A percentile compares a stretch with the other conserved stretches of the same genome.
phyloP scores from a whole-genome alignment of 208 protist genomes.

The Wallacemonas sp. region DNA sequence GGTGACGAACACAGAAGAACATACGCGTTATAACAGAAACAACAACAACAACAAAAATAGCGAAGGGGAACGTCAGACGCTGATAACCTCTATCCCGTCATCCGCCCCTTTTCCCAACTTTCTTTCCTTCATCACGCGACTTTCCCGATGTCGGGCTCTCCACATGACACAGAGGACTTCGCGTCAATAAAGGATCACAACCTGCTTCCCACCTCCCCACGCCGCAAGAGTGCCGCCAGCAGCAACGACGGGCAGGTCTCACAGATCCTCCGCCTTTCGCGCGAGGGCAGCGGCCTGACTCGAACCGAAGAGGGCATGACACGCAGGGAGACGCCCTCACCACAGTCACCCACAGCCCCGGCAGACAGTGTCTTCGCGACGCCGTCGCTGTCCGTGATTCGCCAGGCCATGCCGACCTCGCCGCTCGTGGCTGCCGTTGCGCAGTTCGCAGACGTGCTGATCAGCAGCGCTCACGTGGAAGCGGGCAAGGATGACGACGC shows the following conservation, averaged over 20 bases:
- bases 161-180: background rate
- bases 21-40: constrained; percentile 1
- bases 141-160: background rate
- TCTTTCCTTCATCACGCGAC: too few species aligned
- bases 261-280: background rate
- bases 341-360: background rate
- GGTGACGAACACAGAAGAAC: background rate
- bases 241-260: background rate
- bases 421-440: too few species aligned
- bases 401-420: background rate
- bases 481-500: background rate
- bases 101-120: too few species aligned
- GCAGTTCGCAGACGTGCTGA: too few species aligned
- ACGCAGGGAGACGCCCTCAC: background rate
- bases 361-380: background rate
- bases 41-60: constrained; percentile 8
- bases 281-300: background rate
- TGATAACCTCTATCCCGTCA: too few species aligned
- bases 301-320: background rate
- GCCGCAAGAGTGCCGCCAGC: background rate
- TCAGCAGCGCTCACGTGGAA: too few species aligned
- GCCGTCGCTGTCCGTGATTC: background rate
- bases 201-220: background rate
- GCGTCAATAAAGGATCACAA: constrained; percentile 8
- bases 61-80: background rate